A percentile compares a stretch with the other conserved stretches of the same genome.
Evolutionary conservation across 768 basidiomycete species (phyloP).

Genomic region (Tubosaeta sp.): DNA sequence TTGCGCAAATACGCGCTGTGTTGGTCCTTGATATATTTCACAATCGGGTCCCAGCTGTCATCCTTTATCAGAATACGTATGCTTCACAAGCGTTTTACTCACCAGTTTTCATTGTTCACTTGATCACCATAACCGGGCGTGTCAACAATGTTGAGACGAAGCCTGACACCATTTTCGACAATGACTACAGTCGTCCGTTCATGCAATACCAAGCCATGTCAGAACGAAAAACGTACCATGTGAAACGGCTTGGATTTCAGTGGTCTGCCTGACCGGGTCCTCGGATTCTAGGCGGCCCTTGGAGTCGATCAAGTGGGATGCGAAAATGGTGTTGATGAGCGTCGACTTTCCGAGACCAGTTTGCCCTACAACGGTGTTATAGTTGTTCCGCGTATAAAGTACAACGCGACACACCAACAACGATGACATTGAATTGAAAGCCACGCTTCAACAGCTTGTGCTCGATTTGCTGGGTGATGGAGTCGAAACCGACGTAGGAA

Average conservation of each 20-base stretch:
- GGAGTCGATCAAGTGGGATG: constrained; percentile 95
- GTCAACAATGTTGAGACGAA: constrained; percentile 96
- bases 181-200: constrained; percentile 57
- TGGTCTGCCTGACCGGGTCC: constrained; percentile 90
- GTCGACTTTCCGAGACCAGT: constrained; percentile 99
- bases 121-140: constrained; percentile 99
- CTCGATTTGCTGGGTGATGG: constrained; percentile 96
- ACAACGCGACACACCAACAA: constrained; percentile 66
- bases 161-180: constrained; percentile 91
- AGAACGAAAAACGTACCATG: constrained; percentile 60
- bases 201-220: background rate
- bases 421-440: constrained; percentile 99
- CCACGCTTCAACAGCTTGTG: constrained; percentile 98
- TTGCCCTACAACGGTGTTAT: constrained; percentile 57
- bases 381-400: background rate
- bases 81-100: constrained; percentile 23
- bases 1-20: constrained; percentile 98
- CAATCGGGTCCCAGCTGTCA: constrained; percentile 95
- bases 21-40: constrained; percentile 99
- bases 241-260: constrained; percentile 92
- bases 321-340: constrained; percentile 98
- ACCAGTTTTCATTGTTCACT: constrained; percentile 99
- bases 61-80: background rate
- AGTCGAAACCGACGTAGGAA: constrained; percentile 97
- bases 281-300: constrained; percentile 90